phyloP scores from a whole-genome alignment of 2,329 filamentous ascomycete genomes.

The Epichloe hybrida region DNA sequence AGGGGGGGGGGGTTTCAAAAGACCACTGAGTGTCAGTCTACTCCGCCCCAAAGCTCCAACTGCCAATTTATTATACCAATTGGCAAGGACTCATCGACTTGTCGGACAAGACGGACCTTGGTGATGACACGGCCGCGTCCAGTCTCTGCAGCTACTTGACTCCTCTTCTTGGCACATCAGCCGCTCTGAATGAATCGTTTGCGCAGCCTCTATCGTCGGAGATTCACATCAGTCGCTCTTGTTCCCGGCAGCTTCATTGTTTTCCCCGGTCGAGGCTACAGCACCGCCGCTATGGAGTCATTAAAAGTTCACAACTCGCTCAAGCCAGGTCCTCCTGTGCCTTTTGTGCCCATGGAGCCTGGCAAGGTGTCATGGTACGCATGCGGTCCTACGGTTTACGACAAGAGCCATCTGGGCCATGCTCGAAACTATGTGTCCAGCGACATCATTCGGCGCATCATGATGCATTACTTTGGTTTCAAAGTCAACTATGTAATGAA shows the following conservation, averaged over 20 bases:
- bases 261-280: conserved; percentile 19
- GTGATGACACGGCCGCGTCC: conserved; percentile 9
- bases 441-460: conserved; percentile 73
- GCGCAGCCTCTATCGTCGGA: conserved; percentile 17
- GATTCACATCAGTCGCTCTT: conserved; percentile 14
- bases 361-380: conserved; percentile 74
- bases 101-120: background rate
- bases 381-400: conserved; percentile 78
- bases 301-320: conserved; percentile 73
- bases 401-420: conserved; percentile 70
- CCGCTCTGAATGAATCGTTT: conserved; percentile 23
- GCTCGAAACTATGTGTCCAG: conserved; percentile 84
- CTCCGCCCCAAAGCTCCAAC: too few relatives aligned
- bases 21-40: too few relatives aligned
- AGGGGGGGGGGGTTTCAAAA: background rate
- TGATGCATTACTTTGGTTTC: conserved; percentile 73
- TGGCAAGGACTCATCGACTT: background rate
- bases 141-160: conserved; percentile 7
- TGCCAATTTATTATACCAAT: background rate
- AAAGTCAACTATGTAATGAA: conserved; percentile 85
- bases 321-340: conserved; percentile 54
- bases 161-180: conserved; percentile 1
- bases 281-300: conserved; percentile 32
- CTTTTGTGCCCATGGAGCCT: conserved; percentile 59
- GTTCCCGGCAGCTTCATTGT: conserved; percentile 14